Evolutionary conservation across 179 eudicot genomes (phyloP).

Genomic region (Silene coronaria): DNA sequence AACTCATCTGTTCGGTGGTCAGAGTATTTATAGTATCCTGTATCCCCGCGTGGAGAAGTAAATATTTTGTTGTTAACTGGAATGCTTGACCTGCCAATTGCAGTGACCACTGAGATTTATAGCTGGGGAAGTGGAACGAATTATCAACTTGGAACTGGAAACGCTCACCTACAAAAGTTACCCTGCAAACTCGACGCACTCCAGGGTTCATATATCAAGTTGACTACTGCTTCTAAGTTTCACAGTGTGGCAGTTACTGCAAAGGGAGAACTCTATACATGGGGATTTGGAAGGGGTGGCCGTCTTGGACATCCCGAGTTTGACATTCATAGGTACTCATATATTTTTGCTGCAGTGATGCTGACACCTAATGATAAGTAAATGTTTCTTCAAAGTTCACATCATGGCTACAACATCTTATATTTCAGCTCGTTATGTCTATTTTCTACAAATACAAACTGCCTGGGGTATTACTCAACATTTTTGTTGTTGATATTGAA

Average conservation of each 20-base stretch:
- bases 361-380: no score
- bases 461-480: no score
- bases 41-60: neutral
- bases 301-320: constrained; percentile 99
- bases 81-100: constrained; percentile 7
- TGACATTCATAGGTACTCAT: constrained; percentile 85
- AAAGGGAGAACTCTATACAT: constrained; percentile 81
- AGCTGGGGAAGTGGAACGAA: constrained; percentile 99
- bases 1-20: neutral
- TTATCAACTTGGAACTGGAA: constrained; percentile 99
- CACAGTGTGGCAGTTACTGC: constrained; percentile 91
- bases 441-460: no score
- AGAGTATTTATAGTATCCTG: neutral
- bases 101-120: constrained; percentile 83
- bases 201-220: constrained; percentile 65
- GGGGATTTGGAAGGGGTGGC: constrained; percentile 99
- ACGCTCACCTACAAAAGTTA: constrained; percentile 87
- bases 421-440: no score
- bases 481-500: no score
- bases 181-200: constrained; percentile 94
- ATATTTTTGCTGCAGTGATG: neutral
- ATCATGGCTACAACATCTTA: no score
- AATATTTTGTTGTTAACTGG: neutral
- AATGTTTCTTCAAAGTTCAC: no score
- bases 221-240: constrained; percentile 83